Conservation (phyloP, 768 basidiomycete genomes). For the Psilocybe sp. region DNA sequence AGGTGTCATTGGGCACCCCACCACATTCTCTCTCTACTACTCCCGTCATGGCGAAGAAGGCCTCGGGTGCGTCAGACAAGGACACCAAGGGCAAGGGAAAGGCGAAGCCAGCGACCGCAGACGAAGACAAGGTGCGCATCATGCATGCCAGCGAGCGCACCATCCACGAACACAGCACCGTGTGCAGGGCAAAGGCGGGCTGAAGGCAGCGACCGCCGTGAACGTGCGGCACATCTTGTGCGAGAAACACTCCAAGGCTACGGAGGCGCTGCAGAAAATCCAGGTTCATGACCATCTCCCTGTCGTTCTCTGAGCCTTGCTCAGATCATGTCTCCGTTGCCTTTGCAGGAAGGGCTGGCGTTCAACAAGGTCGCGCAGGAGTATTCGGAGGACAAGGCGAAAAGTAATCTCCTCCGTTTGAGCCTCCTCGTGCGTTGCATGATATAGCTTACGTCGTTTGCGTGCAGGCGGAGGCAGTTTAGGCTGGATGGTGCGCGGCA, state of each 20-base stretch:
- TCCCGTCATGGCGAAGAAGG: constrained; percentile 35
- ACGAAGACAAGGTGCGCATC: constrained; percentile 38
- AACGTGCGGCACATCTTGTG: constrained; percentile 88
- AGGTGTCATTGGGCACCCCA: constrained; percentile 14
- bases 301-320: neutral
- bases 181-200: constrained; percentile 47
- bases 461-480: constrained; percentile 77
- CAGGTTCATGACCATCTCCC: constrained; percentile 46
- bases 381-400: constrained; percentile 90
- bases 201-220: constrained; percentile 79
- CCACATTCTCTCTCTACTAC: neutral
- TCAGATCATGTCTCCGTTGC: constrained; percentile 3
- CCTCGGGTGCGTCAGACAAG: constrained; percentile 27
- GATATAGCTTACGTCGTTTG: neutral
- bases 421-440: neutral
- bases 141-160: constrained; percentile 17
- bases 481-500: constrained; percentile 84
- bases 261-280: constrained; percentile 76
- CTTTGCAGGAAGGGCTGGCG: constrained; percentile 60
- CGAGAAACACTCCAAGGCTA: constrained; percentile 81
- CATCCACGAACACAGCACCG: neutral
- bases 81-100: constrained; percentile 40
- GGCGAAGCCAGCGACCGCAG: constrained; percentile 30
- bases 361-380: constrained; percentile 91
- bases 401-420: constrained; percentile 42